phyloP scores from a whole-genome alignment of 2,329 filamentous ascomycete species.

The Gliomastix tumulicola region DNA sequence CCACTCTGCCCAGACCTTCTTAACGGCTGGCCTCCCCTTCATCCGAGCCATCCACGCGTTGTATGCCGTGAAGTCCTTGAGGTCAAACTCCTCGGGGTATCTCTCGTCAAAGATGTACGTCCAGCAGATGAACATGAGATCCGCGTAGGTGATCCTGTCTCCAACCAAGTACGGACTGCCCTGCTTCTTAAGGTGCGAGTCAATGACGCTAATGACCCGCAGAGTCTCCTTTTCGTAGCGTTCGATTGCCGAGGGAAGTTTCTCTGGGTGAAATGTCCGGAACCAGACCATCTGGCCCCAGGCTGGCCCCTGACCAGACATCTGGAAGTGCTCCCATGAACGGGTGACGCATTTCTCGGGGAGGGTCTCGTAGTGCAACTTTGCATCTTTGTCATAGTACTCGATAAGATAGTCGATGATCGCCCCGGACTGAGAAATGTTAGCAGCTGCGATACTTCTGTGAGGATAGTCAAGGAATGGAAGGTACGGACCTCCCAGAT shows the following conservation, averaged over 20 bases:
- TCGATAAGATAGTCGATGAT: constrained; percentile 16
- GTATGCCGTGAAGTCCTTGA: background rate
- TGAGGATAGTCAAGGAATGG: background rate
- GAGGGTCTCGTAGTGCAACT: constrained; percentile 3
- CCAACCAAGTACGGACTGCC: constrained; percentile 27
- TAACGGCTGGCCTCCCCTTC: background rate
- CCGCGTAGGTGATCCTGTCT: constrained; percentile 31
- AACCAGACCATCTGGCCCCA: constrained; percentile 34
- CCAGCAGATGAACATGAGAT: constrained; percentile 21
- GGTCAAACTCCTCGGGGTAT: background rate
- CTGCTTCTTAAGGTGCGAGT: constrained; percentile 10
- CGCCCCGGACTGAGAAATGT: constrained; percentile 11
- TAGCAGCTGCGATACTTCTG: background rate
- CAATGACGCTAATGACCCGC: constrained; percentile 17
- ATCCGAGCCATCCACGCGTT: background rate
- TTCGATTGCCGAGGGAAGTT: constrained; percentile 9
- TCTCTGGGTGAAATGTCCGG: constrained; percentile 2
- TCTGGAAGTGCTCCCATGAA: constrained; percentile 1
- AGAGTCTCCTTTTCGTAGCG: constrained; percentile 19
- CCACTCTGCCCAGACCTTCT: background rate
- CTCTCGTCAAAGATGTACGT: background rate
- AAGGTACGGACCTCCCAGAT: constrained; percentile 15
- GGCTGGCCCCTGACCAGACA: constrained; percentile 33
- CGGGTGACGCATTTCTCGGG: background rate
- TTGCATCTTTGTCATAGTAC: constrained; percentile 14